Base-by-base conservation (phyloP, 768 basidiomycete genomes). In the Kondoa subrosea region DNA sequence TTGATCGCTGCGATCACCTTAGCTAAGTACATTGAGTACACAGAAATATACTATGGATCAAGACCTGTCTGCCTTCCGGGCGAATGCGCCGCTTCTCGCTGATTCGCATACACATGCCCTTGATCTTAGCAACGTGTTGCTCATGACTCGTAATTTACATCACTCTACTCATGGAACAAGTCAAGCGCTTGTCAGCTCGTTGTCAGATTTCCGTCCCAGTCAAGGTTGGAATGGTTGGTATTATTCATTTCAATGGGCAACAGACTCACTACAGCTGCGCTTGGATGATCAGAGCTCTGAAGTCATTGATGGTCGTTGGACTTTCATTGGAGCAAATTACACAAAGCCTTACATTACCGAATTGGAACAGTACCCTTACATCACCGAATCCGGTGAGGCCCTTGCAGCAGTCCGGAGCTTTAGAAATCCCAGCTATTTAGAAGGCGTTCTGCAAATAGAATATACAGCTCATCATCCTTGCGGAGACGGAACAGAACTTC, bases 21-120 rank as follows among this genome's bases (percentile, higher is more conserved):
- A 2, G 56, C 50, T 57, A 61, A 2, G n/a, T 21, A 1, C 21
- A 8, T 1, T 2, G 21, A 1, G 0, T 1, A 21, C 1, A 50
- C 69, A 71, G 71, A 71, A 71, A 66, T 71, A 68, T 62, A 68
- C 71, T 34, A 71, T 71, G 71, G 71, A 71, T 57, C 71, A 68
- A 1, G 69, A 66, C 67, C 66, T 69, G 34, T 68, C 71, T 16
- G 66, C 67, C 61, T 71, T 67, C 64, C 71, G 67, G 17, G 59
- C 71, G 14, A 59, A 67, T 8, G 65, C 65, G 0, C 71, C 67
- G 2, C 57, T 70, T 2, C 66, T 72, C 31, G 70, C 70, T 62
- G 71, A 72, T 58, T 64, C 57, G 3, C 71, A 69, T 0, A 31
- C 68, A 0, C 69, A 70, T 14, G 67, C 68, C 3, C 69, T 72